phyloP scores from a whole-genome alignment of 2,329 filamentous ascomycete genomes.

The Calonectria leucothoes region DNA sequence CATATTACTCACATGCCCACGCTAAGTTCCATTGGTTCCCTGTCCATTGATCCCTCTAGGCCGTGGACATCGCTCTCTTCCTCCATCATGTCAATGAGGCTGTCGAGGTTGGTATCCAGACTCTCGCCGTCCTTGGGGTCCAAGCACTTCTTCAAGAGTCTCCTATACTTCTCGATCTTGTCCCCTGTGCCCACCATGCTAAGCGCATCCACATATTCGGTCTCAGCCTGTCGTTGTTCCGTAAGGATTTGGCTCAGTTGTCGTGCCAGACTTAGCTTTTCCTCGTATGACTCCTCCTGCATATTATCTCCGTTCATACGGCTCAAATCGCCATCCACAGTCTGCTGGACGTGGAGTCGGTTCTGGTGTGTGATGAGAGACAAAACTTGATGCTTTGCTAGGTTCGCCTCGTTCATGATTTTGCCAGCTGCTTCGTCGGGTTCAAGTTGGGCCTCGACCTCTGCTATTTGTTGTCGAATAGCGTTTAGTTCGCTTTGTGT shows the following conservation, averaged over 20 bases:
- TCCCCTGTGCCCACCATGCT: slow-evolving; percentile 77
- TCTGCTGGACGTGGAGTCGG: slow-evolving; percentile 62
- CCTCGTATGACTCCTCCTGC: slow-evolving; percentile 61
- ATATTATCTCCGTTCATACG: slow-evolving; percentile 61
- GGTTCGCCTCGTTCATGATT: slow-evolving; percentile 62
- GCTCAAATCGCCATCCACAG: slow-evolving; percentile 62
- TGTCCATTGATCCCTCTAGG: slow-evolving; percentile 44
- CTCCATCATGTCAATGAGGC: slow-evolving; percentile 72
- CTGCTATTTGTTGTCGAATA: slow-evolving; percentile 69
- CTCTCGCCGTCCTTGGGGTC: slow-evolving; percentile 75
- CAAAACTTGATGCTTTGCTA: slow-evolving; percentile 61
- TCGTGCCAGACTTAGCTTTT: slow-evolving; percentile 68
- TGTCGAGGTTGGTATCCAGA: slow-evolving; percentile 73
- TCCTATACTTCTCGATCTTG: slow-evolving; percentile 79
- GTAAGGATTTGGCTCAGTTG: slow-evolving; percentile 67
- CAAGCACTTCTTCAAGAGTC: slow-evolving; percentile 75
- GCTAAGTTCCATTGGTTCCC: slow-evolving; percentile 46
- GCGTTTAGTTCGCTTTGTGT: slow-evolving; percentile 75
- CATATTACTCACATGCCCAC: slow-evolving; percentile 35
- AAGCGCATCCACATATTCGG: slow-evolving; percentile 76
- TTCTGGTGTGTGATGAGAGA: slow-evolving; percentile 64
- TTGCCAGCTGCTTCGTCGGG: slow-evolving; percentile 64
- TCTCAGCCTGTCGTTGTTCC: slow-evolving; percentile 72
- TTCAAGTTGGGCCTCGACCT: slow-evolving; percentile 67
- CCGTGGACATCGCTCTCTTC: slow-evolving; percentile 65